Percentiles rank a stretch among this genome's conserved stretches.
Conservation (phyloP, 768 basidiomycete species). For the Pholiota molesta region DNA sequence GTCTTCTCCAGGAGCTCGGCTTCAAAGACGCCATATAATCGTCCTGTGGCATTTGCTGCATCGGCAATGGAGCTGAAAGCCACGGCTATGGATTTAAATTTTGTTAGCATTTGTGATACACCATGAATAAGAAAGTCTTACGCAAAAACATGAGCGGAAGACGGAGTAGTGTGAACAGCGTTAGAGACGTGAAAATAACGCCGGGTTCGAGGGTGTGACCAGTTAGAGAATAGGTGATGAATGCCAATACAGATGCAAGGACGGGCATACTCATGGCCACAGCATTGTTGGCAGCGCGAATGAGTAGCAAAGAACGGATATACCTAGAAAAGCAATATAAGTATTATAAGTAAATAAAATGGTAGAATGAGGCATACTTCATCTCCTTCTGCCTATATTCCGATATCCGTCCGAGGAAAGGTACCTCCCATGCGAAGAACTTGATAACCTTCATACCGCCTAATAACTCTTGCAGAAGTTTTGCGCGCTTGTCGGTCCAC, state of each 20-base stretch:
- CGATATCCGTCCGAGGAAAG: conserved; percentile 75
- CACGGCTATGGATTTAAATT: conserved; percentile 46
- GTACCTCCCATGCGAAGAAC: conserved; percentile 86
- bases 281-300: conserved; percentile 69
- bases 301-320: conserved; percentile 66
- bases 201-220: conserved; percentile 73
- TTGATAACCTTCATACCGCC: conserved; percentile 93
- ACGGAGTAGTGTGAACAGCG: conserved; percentile 82
- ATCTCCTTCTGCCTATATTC: conserved; percentile 76
- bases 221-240: conserved; percentile 74
- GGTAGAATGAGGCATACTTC: conserved; percentile 38
- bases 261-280: conserved; percentile 74
- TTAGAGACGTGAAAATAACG: conserved; percentile 81
- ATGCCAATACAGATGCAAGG: conserved; percentile 77
- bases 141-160: conserved; percentile 79
- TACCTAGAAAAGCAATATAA: conserved; percentile 38
- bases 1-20: conserved; percentile 75
- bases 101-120: conserved; percentile 11
- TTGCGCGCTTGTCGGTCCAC: conserved; percentile 61
- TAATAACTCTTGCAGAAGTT: conserved; percentile 86
- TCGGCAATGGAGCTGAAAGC: conserved; percentile 83
- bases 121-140: conserved; percentile 29
- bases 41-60: conserved; percentile 76
- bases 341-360: not conserved
- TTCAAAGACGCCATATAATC: conserved; percentile 80